A percentile compares a stretch with the other conserved stretches of the same genome.
phyloP scores from a whole-genome alignment of 129 eudicot genomes.

The Solidago caesia region DNA sequence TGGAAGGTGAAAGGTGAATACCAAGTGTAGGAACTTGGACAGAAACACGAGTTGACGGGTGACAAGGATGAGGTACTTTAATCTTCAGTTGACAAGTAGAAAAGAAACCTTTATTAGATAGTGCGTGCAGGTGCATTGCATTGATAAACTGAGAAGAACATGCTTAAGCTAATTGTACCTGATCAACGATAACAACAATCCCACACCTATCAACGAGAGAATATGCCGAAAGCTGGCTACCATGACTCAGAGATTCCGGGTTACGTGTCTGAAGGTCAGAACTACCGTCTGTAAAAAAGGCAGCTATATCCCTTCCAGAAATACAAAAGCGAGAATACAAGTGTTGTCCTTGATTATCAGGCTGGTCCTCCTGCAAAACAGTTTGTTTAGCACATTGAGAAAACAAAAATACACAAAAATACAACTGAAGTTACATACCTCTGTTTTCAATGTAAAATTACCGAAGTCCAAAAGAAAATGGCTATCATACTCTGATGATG shows the following conservation, averaged over 20 bases:
- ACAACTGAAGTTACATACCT: constrained; percentile 49
- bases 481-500: constrained; percentile 53
- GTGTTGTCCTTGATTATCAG: constrained; percentile 52
- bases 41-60: constrained; percentile 81
- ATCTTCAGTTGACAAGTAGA: constrained; percentile 45
- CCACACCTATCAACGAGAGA: constrained; percentile 95
- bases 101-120: constrained; percentile 15
- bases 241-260: constrained; percentile 32
- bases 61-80: constrained; percentile 78
- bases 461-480: constrained; percentile 96
- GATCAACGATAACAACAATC: constrained; percentile 80
- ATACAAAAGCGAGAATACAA: constrained; percentile 85
- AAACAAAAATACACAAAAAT: constrained; percentile 12
- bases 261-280: constrained; percentile 41
- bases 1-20: constrained; percentile 79
- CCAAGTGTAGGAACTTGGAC: constrained; percentile 93
- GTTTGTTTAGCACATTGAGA: constrained; percentile 13
- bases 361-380: constrained; percentile 60
- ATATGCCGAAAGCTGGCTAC: constrained; percentile 42
- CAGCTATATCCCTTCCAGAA: constrained; percentile 94
- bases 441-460: constrained; percentile 84
- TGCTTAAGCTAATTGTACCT: constrained; percentile 48
- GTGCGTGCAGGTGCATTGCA: constrained; percentile 7
- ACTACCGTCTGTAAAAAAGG: constrained; percentile 65
- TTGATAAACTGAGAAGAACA: neutral